Evolutionary conservation across 2,329 filamentous ascomycete genomes (phyloP).

Genomic region (Diaporthe citriasiana): DNA sequence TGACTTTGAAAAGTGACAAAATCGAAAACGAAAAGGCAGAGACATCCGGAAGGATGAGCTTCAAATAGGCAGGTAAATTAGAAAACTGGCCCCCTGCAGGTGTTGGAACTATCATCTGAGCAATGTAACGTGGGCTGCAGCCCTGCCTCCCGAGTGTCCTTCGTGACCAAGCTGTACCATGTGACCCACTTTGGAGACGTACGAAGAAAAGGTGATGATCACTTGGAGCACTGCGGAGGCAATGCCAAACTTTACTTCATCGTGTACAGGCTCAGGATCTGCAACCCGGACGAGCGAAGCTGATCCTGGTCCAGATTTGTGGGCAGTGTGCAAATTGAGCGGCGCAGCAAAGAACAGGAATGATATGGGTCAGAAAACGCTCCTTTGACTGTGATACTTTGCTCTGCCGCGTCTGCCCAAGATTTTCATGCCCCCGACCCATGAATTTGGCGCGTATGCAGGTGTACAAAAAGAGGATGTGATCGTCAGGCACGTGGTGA

Average conservation of each 20-base stretch:
- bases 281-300: background rate
- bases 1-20: background rate
- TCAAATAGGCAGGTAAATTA: background rate
- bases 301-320: background rate
- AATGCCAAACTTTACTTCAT: background rate
- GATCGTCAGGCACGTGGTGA: conserved; percentile 31
- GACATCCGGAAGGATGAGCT: background rate
- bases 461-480: background rate
- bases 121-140: conserved; percentile 25
- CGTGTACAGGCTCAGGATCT: background rate
- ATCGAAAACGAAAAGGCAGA: background rate
- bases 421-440: background rate
- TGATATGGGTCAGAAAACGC: background rate
- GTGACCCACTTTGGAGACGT: background rate
- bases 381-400: background rate
- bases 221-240: background rate
- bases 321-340: background rate
- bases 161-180: background rate
- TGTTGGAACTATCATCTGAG: conserved; percentile 9
- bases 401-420: background rate
- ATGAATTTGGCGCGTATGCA: background rate
- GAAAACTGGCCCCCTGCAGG: background rate
- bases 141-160: background rate
- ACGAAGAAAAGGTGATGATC: background rate
- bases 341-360: background rate